phyloP scores from a whole-genome alignment of 2,329 filamentous ascomycete genomes.

The Aureobasidium musti region DNA sequence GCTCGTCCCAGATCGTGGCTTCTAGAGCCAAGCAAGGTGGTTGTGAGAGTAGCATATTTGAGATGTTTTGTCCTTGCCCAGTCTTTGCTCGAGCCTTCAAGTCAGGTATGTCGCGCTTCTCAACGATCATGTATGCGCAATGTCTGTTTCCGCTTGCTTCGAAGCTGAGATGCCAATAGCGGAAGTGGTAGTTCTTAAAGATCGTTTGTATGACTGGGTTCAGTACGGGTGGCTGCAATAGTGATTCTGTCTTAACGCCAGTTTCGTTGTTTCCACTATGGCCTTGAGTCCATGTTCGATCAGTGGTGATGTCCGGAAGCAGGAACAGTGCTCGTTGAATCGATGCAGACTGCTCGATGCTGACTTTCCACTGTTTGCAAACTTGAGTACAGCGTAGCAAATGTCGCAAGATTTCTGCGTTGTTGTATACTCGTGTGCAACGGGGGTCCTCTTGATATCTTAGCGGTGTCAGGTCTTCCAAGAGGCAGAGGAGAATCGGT shows the following conservation, averaged over 20 bases:
- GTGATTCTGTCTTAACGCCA: background rate
- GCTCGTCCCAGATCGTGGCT: background rate
- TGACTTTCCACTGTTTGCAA: background rate
- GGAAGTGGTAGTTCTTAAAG: background rate
- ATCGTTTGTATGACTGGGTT: background rate
- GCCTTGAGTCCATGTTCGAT: background rate
- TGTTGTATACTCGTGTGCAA: background rate
- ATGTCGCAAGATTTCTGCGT: background rate
- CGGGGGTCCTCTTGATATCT: background rate
- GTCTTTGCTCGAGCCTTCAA: background rate
- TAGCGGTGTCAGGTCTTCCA: background rate
- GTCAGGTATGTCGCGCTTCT: background rate
- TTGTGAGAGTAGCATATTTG: background rate
- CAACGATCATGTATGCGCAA: slow-evolving; percentile 1
- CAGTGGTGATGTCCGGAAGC: background rate
- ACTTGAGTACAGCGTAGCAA: background rate
- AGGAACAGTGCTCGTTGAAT: background rate
- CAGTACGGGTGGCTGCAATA: background rate
- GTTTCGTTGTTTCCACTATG: background rate
- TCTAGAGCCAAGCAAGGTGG: background rate
- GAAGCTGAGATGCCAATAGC: background rate
- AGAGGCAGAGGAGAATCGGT: background rate
- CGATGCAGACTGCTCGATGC: background rate
- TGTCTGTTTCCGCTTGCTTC: background rate
- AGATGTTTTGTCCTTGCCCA: background rate